Evolutionary conservation across 108 stramenopile species (phyloP), one percentile per base, ranked within the genome.

Genomic region (Tribonema minus): DNA sequence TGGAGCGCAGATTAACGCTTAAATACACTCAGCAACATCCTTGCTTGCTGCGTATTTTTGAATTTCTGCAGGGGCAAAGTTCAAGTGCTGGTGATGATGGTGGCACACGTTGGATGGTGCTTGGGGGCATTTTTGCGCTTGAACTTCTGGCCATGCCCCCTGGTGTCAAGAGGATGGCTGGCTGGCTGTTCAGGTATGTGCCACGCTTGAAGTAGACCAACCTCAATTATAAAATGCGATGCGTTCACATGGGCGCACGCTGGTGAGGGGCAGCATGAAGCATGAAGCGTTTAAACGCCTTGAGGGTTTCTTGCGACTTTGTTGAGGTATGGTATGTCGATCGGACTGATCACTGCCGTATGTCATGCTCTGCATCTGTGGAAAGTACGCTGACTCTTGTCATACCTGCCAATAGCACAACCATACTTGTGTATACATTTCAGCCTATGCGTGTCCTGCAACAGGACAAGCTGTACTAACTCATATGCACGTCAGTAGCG

Each of bases 131-230:
- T 0, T 79, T 79, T 25, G 23, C 59, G 4, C 68, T 79, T 26
- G 77, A 79, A 7, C 46, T 79, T 12, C 36, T 79, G 4, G 77
- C 77, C n/a, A 40, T 79, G 4, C 77, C 77, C 5, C 77, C 77
- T 25, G 39, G 68, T 4, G 60, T 70, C 2, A 68, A 70, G 41
- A 68, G 58, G 26, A 79, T 79, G 25, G 66, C 65, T 60, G 77
- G 25, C 30, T 30, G 30, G 29, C 0, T 27, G 0, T 4, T 12
- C 46, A 28, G 69, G 38, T 7, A 61, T 54, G 46, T 20, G 20
- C 15, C 20, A 54, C 46, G 9, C 20, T 54, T 54, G 46, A 54
- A 15, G 46, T 54, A 20, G 9, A 54, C 46, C 46, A 54, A 54
- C 15, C 20, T 20, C 20, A 15, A 20, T 54, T n/a, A n/a, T 20